Percentiles rank a stretch among this genome's conserved stretches.
Conservation (phyloP, 345 rosid genomes). For the Alliaria petiolata region DNA sequence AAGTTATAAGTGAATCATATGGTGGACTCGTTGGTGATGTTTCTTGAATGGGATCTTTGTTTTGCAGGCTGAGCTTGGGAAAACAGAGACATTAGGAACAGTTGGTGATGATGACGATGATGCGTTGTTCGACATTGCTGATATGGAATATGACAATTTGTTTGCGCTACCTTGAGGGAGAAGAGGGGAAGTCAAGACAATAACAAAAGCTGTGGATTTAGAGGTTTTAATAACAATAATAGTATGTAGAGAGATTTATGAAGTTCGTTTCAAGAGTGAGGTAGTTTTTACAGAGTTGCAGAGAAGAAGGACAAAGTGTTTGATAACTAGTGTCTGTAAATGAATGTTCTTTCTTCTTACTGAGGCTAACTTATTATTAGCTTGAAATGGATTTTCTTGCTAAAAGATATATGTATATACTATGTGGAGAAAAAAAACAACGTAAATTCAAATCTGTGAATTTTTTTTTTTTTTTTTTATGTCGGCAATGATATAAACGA, state of each 20-base stretch:
- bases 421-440: too few species aligned
- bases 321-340: slow-evolving; percentile 1
- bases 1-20: too few species aligned
- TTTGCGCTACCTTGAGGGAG: slow-evolving; percentile 28
- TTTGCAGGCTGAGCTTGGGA: slow-evolving; percentile 65
- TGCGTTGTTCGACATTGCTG: slow-evolving; percentile 23
- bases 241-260: background rate
- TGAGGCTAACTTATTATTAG: background rate
- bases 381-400: background rate
- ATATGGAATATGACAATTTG: slow-evolving; percentile 47
- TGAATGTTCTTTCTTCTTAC: background rate
- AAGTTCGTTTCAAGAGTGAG: slow-evolving; percentile 20
- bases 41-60: background rate
- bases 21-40: background rate
- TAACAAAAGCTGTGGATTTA: background rate
- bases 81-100: slow-evolving; percentile 39
- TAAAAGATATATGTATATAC: too few species aligned
- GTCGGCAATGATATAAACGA: background rate
- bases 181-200: background rate
- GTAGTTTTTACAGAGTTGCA: slow-evolving; percentile 11
- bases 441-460: slow-evolving; percentile 2
- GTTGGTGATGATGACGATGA: slow-evolving; percentile 32
- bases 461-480: background rate
- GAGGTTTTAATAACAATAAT: background rate
- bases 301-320: background rate